These are phyloP conservation scores for Hemileccinum rubropunctum DNA, from an alignment of 768 basidiomycete species.

Conservation along the genomic window DNA sequence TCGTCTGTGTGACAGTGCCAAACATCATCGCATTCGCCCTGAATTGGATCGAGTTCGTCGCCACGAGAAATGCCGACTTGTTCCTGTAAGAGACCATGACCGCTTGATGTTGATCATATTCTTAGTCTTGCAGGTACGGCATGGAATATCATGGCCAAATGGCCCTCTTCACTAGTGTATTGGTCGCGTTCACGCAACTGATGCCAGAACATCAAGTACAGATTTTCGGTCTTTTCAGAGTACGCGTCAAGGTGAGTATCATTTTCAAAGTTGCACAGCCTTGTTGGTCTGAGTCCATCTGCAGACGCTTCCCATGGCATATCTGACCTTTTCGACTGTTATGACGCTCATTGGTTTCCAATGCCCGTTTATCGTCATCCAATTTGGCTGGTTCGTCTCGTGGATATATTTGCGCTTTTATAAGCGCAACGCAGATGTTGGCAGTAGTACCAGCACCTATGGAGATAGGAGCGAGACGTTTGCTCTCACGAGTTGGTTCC, in stretches of 20 bases:
- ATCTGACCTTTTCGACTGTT: conserved; percentile 86
- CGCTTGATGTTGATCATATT: conserved; percentile 3
- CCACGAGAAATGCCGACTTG: conserved; percentile 64
- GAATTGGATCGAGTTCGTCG: conserved; percentile 83
- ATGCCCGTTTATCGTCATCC: conserved; percentile 89
- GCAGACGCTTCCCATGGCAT: conserved; percentile 93
- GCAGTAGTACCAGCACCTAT: conserved; percentile 65
- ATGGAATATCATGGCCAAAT: conserved; percentile 92
- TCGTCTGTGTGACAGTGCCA: conserved; percentile 70
- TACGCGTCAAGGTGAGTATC: conserved; percentile 79
- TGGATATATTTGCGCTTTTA: conserved; percentile 98
- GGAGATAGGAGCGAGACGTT: conserved; percentile 98
- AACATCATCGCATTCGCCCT: conserved; percentile 89
- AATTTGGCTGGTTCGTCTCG: conserved; percentile 97
- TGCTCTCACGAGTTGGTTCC: conserved; percentile 94
- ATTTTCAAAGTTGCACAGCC: not conserved
- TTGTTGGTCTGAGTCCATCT: conserved; percentile 4
- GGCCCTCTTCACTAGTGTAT: conserved; percentile 81
- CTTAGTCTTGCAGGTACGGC: conserved; percentile 58
- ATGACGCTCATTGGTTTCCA: conserved; percentile 82
- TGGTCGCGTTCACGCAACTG: conserved; percentile 96
- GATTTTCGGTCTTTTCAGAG: conserved; percentile 76
- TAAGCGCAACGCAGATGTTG: conserved; percentile 75
- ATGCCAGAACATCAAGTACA: conserved; percentile 99
- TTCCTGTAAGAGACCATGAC: conserved; percentile 62